Percentiles rank a stretch among this genome's conserved stretches.
Evolutionary conservation across 2,329 filamentous ascomycete genomes (phyloP).

Genomic region (Atkinsonella hypoxylon): DNA sequence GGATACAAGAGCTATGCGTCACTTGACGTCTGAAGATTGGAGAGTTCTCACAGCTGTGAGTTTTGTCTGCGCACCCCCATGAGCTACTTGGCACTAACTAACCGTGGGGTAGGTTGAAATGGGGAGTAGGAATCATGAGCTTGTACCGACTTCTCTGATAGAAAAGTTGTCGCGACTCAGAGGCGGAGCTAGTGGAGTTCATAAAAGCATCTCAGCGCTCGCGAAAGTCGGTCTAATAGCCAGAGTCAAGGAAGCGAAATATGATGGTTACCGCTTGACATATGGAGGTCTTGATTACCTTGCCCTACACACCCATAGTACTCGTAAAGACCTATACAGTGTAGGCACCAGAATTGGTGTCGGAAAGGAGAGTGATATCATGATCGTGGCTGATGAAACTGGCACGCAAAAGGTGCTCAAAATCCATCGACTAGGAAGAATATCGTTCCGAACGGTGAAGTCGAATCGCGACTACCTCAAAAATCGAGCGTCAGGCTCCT

Average conservation of each 20-base stretch:
- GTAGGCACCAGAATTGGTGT: conserved; percentile 92
- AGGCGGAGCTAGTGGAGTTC: conserved; percentile 65
- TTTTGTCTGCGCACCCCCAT: conserved; percentile 10
- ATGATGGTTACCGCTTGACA: conserved; percentile 92
- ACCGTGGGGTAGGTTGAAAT: conserved; percentile 61
- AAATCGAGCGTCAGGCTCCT: conserved; percentile 66
- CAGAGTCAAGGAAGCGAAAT: conserved; percentile 87
- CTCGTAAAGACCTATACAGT: conserved; percentile 71
- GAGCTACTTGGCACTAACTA: not conserved
- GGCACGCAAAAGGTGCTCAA: conserved; percentile 78
- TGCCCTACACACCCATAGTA: conserved; percentile 81
- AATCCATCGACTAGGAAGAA: conserved; percentile 88
- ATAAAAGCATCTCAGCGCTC: conserved; percentile 77
- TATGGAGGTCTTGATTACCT: conserved; percentile 97
- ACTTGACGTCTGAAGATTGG: conserved; percentile 90
- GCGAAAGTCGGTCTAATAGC: conserved; percentile 89
- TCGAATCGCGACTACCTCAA: conserved; percentile 91
- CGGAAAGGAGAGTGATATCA: conserved; percentile 95
- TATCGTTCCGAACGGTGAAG: conserved; percentile 94
- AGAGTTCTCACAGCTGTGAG: conserved; percentile 81
- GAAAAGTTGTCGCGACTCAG: conserved; percentile 71
- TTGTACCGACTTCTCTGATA: conserved; percentile 86
- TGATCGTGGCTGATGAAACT: conserved; percentile 73
- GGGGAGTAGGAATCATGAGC: conserved; percentile 92
- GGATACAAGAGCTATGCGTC: conserved; percentile 85